Base-by-base conservation (phyloP, 345 rosid genomes). In the Theobroma cacao region DNA sequence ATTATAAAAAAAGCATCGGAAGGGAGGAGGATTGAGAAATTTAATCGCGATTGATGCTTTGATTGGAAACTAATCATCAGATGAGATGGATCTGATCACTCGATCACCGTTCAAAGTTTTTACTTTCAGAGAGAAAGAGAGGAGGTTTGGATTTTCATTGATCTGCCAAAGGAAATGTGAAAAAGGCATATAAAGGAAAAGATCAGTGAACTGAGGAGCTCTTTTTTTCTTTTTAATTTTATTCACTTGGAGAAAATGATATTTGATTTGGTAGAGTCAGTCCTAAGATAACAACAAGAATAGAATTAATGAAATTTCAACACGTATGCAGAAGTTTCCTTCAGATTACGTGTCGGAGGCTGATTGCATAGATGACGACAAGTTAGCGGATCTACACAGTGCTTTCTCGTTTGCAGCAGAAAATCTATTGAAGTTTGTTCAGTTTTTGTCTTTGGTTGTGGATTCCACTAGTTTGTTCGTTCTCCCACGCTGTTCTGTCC, bases 1-100 rank as follows among this genome's bases (percentile, higher is more conserved):
- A 92, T 88, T 69, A 92, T 87, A 85, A 93, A 89, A 90, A 90
- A 90, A 24, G 86, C 90, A 87, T 88, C 90, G 3, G 86, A 91
- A 24, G 91, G 94, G 72, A 91, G 86, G 79, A 88, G 89, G 84
- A 84, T 81, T 34, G 88, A 81, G 59, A 86, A 82, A 82, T 81
- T 85, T 75, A 84, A 78, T 67, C 84, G 84, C 77, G 70, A 82
- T 87, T 78, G 88, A 77, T 78, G 87, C 81, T 84, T 83, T 79
- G 91, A 81, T 86, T 77, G 93, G 82, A 85, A 84, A 89, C 85
- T 85, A 88, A 91, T 87, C 99, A 91, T 95, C 94, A 95, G 97
- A 90, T 84, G 90, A 76, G 72, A 81, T 65, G 75, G 80, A 38
- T 38, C 41, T 5, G 41, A 38, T 38, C 41, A 38, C 41, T 38